phyloP scores from a whole-genome alignment of 768 basidiomycete genomes.

The Pleurotus platypus region DNA sequence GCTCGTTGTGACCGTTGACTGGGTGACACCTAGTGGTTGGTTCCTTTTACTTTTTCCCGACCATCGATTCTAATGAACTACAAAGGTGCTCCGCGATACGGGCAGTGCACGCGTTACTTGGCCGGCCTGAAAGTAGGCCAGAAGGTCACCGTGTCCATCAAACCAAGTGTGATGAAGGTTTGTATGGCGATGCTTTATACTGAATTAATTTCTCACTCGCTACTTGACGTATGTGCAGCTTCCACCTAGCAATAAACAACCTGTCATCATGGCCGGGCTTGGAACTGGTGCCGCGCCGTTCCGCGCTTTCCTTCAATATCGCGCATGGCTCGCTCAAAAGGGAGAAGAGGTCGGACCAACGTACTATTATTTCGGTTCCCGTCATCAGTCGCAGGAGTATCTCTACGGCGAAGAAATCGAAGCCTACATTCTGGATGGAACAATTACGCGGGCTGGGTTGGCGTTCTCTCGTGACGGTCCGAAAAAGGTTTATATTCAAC shows the following conservation, averaged over 20 bases:
- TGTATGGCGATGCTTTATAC: conserved; percentile 11
- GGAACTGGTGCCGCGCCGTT: conserved; percentile 99
- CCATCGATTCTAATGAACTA: conserved; percentile 2
- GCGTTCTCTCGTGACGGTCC: conserved; percentile 95
- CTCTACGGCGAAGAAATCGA: conserved; percentile 97
- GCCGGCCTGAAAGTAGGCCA: conserved; percentile 79
- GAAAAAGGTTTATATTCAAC: conserved; percentile 96
- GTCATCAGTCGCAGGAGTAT: conserved; percentile 93
- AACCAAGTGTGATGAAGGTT: conserved; percentile 99
- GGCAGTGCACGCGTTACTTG: conserved; percentile 96
- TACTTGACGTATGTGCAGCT: conserved; percentile 41
- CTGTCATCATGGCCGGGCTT: conserved; percentile 97
- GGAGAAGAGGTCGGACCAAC: conserved; percentile 84
- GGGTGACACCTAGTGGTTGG: conserved; percentile 81
- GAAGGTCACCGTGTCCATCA: conserved; percentile 95
- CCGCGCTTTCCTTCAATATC: conserved; percentile 97
- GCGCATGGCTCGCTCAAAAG: conserved; percentile 76
- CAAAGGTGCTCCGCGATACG: conserved; percentile 72
- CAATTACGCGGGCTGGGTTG: conserved; percentile 87
- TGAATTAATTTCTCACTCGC: no score
- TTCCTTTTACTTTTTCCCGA: conserved; percentile 10
- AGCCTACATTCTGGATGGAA: conserved; percentile 80
- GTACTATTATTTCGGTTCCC: conserved; percentile 98
- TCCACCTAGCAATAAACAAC: conserved; percentile 79
- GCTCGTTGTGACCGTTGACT: conserved; percentile 94